Evolutionary conservation across 2,329 filamentous ascomycete genomes (phyloP), one percentile per base, ranked within the genome.

Genomic region (Rutstroemia sp.): DNA sequence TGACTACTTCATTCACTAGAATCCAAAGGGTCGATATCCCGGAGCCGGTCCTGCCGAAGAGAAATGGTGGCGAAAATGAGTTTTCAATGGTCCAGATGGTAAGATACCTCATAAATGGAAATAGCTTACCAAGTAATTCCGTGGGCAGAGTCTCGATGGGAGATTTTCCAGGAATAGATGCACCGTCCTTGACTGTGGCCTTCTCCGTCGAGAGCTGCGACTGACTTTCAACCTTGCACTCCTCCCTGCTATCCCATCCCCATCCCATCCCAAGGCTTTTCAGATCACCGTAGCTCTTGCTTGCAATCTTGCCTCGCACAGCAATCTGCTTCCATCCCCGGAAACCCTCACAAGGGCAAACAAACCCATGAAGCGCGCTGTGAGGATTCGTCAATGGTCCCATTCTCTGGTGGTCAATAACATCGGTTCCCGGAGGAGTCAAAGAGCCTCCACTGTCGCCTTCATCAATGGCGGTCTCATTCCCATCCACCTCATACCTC

Each of bases 111-210:
- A 56, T 21, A 51, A 51, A 50, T 49, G 34, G 47, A 60, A 51
- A 38, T 38, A 52, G 75, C 84, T 72, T 78, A 90, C 87, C 81
- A 57, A 89, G 78, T 61, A 91, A 75, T 72, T 91, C 87, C 52
- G 79, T 76, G 0, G 87, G 87, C 7, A 92, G 76, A 59, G 71
- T 80, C 74, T 91, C 88, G 42, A 92, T 72, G 25, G 78, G 75
- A 21, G 86, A 75, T 21, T 74, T 67, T 56, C 81, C 80, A n/a
- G 76, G 71, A 21, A 64, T 34, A 57, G 58, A 57, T 57, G 60
- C 69, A 66, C 59, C 70, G 62, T 55, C 67, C 62, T 63, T 51
- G 23, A 34, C 21, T 16, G 44, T 27, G 38, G 44, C 53, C 42
- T 51, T 39, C 50, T 58, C 49, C n/a, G 55, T 16, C 5, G 49